These are phyloP conservation scores for Candida namnaoensis DNA, from an alignment of 805 yeast genomes.

Conservation along the genomic window DNA sequence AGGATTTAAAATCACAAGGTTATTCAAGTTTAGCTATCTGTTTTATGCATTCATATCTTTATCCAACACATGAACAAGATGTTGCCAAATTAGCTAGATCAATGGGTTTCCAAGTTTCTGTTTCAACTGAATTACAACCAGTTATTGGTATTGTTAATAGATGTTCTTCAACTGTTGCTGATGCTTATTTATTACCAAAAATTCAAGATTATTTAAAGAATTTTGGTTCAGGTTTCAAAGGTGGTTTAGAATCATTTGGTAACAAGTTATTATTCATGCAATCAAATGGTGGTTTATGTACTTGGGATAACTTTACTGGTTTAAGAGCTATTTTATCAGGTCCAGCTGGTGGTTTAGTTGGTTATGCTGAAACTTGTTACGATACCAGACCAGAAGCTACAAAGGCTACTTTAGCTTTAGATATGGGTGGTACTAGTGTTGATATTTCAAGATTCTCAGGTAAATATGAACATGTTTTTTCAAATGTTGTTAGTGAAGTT, in stretches of 20 bases:
- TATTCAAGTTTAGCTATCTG: constrained; percentile 17
- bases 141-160: constrained; percentile 23
- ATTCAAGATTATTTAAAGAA: constrained; percentile 22
- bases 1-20: constrained; percentile 12
- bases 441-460: constrained; percentile 22
- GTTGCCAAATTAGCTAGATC: constrained; percentile 31
- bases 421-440: constrained; percentile 26
- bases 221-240: constrained; percentile 18
- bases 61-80: constrained; percentile 23
- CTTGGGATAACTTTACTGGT: constrained; percentile 39
- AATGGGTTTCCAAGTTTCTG: constrained; percentile 29
- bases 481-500: constrained; percentile 21
- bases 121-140: constrained; percentile 21
- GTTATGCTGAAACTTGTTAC: constrained; percentile 37
- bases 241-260: constrained; percentile 17
- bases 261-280: constrained; percentile 40
- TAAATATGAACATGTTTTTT: constrained; percentile 13
- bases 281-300: constrained; percentile 42
- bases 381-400: constrained; percentile 10
- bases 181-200: constrained; percentile 27
- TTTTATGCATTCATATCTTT: constrained; percentile 19
- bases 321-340: constrained; percentile 40
- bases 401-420: constrained; percentile 12
- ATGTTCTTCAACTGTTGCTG: constrained; percentile 24
- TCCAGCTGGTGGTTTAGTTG: constrained; percentile 50